Evolutionary conservation across 345 rosid genomes (phyloP).

Genomic region (Clausena lansium): DNA sequence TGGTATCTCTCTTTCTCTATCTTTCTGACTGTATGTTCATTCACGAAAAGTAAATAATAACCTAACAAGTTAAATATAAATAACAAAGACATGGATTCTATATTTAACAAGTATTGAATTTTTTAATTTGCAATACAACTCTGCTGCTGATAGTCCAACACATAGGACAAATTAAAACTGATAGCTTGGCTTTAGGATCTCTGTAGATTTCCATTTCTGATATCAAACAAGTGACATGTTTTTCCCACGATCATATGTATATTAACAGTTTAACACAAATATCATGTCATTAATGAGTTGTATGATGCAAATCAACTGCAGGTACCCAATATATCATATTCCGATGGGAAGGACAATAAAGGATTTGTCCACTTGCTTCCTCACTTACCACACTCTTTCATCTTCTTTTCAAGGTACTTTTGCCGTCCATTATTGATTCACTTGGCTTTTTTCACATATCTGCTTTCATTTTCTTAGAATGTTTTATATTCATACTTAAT

Average conservation of each 20-base stretch:
- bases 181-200: background rate
- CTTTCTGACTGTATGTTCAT: background rate
- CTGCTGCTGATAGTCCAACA: background rate
- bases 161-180: background rate
- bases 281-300: background rate
- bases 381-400: conserved; percentile 93
- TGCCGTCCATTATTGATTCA: background rate
- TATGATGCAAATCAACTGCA: conserved; percentile 20
- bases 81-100: background rate
- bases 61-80: background rate
- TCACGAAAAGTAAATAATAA: background rate
- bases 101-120: background rate
- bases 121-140: background rate
- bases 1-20: conserved; percentile 51
- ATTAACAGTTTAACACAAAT: no score
- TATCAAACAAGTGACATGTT: background rate
- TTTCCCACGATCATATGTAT: background rate
- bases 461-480: background rate
- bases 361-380: conserved; percentile 96
- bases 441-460: background rate
- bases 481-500: background rate
- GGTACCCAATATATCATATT: conserved; percentile 98
- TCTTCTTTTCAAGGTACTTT: conserved; percentile 87
- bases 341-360: conserved; percentile 99
- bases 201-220: background rate